These are phyloP conservation scores for Pseudognaphalium luteoalbum DNA, from an alignment of 129 eudicot genomes.

Conservation along the genomic window DNA sequence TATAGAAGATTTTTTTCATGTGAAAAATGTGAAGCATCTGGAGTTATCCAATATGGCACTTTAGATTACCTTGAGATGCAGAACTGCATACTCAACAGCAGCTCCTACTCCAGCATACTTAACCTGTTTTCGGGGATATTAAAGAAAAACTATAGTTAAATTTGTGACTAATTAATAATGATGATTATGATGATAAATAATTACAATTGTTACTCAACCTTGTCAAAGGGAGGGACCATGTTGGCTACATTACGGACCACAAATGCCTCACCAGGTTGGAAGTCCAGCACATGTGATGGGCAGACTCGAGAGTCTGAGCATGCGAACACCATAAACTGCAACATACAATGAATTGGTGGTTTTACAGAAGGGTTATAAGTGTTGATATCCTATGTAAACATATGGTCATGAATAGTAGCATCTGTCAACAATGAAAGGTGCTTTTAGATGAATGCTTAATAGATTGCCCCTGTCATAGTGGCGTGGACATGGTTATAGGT, in stretches of 20 bases:
- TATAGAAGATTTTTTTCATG: background rate
- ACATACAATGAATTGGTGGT: background rate
- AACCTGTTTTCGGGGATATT: slow-evolving; percentile 38
- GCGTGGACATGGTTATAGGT: too few relatives aligned
- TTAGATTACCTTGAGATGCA: slow-evolving; percentile 82
- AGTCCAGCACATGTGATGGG: slow-evolving; percentile 82
- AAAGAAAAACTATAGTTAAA: background rate
- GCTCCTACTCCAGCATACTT: slow-evolving; percentile 84
- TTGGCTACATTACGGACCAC: slow-evolving; percentile 89
- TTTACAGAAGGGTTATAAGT: too few relatives aligned
- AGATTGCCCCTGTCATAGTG: too few relatives aligned
- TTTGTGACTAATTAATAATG: slow-evolving; percentile 6
- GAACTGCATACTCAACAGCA: slow-evolving; percentile 95
- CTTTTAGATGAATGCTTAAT: too few relatives aligned
- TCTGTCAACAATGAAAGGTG: too few relatives aligned
- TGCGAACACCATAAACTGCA: slow-evolving; percentile 91
- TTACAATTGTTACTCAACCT: slow-evolving; percentile 45
- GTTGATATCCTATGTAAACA: too few relatives aligned
- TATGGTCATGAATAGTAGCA: too few relatives aligned
- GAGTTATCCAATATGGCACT: background rate
- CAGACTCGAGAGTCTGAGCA: slow-evolving; percentile 98
- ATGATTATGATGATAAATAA: slow-evolving; percentile 9
- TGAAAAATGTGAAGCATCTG: background rate
- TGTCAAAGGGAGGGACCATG: slow-evolving; percentile 85
- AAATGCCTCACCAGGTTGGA: slow-evolving; percentile 95